phyloP scores from a whole-genome alignment of 177 flowering plant species.

The Vitis hybrid region DNA sequence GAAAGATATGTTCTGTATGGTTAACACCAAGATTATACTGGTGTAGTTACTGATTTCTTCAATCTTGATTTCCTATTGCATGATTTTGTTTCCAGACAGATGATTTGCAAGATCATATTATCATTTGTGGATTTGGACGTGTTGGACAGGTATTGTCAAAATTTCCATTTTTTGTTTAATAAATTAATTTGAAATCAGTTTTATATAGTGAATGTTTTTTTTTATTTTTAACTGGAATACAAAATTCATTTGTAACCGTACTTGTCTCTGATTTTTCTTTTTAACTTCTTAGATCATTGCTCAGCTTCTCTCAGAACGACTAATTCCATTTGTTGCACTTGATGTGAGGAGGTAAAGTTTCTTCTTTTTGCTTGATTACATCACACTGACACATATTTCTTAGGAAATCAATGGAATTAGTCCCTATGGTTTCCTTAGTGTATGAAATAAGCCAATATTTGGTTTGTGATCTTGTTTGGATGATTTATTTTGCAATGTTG shows the following conservation, averaged over 20 bases:
- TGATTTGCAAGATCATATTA: slow-evolving; percentile 98
- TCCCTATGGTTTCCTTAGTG: neutral
- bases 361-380: slow-evolving; percentile 2
- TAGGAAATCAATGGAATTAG: neutral
- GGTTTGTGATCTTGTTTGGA: too few relatives aligned
- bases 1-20: too few relatives aligned
- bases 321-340: slow-evolving; percentile 99
- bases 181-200: neutral
- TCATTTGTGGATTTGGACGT: slow-evolving; percentile 99
- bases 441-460: neutral
- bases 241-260: slow-evolving; percentile 5
- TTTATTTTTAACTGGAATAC: neutral
- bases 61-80: slow-evolving; percentile 9
- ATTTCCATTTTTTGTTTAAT: neutral
- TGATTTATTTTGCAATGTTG: too few relatives aligned
- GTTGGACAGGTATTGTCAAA: slow-evolving; percentile 82
- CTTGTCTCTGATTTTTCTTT: slow-evolving; percentile 6
- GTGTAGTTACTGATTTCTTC: neutral
- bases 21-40: too few relatives aligned
- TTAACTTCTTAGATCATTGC: slow-evolving; percentile 75
- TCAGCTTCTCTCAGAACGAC: slow-evolving; percentile 96
- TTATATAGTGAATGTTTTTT: neutral
- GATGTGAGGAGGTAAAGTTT: slow-evolving; percentile 86
- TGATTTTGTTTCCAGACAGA: slow-evolving; percentile 72
- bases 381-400: neutral